phyloP scores from a whole-genome alignment of 805 yeast species.

The Yamadazyma takamatsuzukensis region DNA sequence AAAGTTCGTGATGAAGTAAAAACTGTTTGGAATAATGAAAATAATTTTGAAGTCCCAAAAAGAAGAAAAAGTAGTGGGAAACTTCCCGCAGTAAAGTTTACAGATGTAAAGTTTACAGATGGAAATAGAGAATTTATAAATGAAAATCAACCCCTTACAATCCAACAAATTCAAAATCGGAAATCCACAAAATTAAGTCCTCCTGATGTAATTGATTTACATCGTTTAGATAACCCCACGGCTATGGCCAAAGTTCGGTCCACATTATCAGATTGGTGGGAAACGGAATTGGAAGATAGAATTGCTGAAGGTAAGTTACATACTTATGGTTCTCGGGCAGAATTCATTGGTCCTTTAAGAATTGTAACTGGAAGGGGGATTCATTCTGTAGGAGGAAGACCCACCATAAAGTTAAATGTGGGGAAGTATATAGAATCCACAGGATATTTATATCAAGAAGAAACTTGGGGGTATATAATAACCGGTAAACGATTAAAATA shows the following conservation, averaged over 20 bases:
- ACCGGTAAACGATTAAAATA: constrained; percentile 18
- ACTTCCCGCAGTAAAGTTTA: no score
- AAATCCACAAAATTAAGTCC: no score
- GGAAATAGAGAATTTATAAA: no score
- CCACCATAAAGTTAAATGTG: constrained; percentile 46
- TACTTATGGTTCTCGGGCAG: constrained; percentile 31
- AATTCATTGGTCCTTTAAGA: constrained; percentile 39
- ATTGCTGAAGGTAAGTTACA: constrained; percentile 33
- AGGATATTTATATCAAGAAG: constrained; percentile 46
- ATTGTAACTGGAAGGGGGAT: constrained; percentile 69
- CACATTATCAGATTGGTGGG: constrained; percentile 61
- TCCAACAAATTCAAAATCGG: no score
- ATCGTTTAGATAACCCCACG: constrained; percentile 44
- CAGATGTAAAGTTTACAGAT: no score
- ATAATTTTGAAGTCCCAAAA: no score
- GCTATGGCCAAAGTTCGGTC: constrained; percentile 39
- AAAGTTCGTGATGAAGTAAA: no score
- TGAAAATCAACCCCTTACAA: no score
- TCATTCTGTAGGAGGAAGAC: constrained; percentile 58
- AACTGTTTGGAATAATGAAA: no score
- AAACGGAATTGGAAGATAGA: constrained; percentile 45
- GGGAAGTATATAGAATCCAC: constrained; percentile 31
- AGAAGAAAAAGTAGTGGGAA: no score
- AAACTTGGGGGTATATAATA: constrained; percentile 21
- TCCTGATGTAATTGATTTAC: constrained; percentile 70